A percentile compares a stretch with the other conserved stretches of the same genome.
Evolutionary conservation across 495 filamentous ascomycete genomes (phyloP).

Genomic region (Hypoxylon fragiforme): DNA sequence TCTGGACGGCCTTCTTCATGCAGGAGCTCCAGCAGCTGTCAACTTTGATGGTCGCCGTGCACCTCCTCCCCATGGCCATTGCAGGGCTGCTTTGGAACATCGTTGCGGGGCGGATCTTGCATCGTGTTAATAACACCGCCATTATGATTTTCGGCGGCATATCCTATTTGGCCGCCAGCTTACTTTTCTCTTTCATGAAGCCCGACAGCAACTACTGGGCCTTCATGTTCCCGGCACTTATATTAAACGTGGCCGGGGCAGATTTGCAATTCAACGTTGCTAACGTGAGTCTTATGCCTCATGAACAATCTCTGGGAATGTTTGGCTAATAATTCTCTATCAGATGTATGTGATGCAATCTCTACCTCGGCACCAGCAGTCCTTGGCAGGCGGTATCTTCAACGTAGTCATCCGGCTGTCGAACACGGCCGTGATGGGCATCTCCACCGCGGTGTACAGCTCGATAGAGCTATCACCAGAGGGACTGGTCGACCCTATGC

Average conservation of each 20-base stretch:
- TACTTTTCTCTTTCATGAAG: constrained; percentile 48
- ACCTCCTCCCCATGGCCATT: constrained; percentile 59
- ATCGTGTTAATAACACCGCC: constrained; percentile 52
- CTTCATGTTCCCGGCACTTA: constrained; percentile 58
- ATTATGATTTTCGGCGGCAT: constrained; percentile 53
- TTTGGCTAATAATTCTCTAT: constrained; percentile 18
- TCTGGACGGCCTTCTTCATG: constrained; percentile 61
- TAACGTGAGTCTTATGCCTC: constrained; percentile 48
- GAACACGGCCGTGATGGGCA: constrained; percentile 55
- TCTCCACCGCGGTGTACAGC: constrained; percentile 54
- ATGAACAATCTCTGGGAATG: not conserved
- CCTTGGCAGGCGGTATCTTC: constrained; percentile 61
- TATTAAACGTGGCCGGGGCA: constrained; percentile 58
- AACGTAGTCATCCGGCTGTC: constrained; percentile 59
- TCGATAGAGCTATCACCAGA: constrained; percentile 37
- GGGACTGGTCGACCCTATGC: constrained; percentile 41
- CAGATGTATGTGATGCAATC: constrained; percentile 60
- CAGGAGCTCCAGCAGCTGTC: constrained; percentile 55
- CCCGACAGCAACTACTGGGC: constrained; percentile 58
- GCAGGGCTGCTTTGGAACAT: constrained; percentile 54
- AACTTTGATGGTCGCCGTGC: constrained; percentile 56
- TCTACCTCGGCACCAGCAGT: constrained; percentile 58
- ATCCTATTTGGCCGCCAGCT: constrained; percentile 46
- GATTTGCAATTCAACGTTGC: constrained; percentile 66
- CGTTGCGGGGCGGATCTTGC: constrained; percentile 53